Percentiles rank a stretch among this genome's conserved stretches.
phyloP scores from a whole-genome alignment of 2,329 filamentous ascomycete species.

The Aspergillus ruber region DNA sequence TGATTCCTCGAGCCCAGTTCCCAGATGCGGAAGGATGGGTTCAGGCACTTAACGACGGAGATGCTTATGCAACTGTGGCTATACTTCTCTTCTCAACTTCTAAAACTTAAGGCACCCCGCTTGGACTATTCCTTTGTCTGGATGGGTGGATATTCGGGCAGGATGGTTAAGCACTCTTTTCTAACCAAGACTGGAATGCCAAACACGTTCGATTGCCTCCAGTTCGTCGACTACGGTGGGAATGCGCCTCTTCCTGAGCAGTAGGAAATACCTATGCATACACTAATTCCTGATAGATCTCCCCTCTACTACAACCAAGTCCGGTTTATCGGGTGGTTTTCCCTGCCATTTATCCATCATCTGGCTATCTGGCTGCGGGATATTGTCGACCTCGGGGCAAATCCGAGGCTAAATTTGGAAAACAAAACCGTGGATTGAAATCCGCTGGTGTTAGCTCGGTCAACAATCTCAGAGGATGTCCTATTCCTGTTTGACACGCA shows the following conservation, averaged over 20 bases:
- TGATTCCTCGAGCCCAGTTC: not conserved
- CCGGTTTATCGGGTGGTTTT: not conserved
- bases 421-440: not conserved
- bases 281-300: not conserved
- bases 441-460: not conserved
- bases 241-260: not conserved
- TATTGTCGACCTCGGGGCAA: not conserved
- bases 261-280: not conserved
- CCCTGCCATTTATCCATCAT: not conserved
- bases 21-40: not conserved
- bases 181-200: not conserved
- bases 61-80: not conserved
- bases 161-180: not conserved
- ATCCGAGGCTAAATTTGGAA: not conserved
- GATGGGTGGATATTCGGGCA: not conserved
- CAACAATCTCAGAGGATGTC: not conserved
- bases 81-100: not conserved
- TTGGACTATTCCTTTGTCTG: slow-evolving; percentile 1
- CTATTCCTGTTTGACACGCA: not conserved
- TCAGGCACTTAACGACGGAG: not conserved
- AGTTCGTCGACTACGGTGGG: not conserved
- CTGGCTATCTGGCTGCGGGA: not conserved
- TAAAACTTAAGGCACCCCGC: not conserved
- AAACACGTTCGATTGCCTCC: not conserved
- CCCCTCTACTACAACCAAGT: not conserved